A percentile compares a stretch with the other conserved stretches of the same genome.
phyloP scores from a whole-genome alignment of 306 rosid genomes.

The Pueraria montana region DNA sequence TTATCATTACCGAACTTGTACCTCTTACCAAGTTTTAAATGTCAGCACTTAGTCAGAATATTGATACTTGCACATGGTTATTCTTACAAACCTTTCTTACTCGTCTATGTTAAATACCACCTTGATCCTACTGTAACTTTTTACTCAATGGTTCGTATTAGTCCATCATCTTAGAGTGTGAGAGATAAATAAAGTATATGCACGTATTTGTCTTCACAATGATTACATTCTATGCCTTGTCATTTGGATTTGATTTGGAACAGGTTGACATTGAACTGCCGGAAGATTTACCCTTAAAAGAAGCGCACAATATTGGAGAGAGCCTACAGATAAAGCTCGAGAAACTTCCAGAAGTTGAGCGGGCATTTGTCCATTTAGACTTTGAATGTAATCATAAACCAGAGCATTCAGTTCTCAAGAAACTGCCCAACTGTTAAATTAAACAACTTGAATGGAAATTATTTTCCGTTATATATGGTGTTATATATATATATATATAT shows the following conservation, averaged over 20 bases:
- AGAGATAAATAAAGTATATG: background rate
- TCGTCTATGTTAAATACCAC: background rate
- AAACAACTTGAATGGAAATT: too few relatives aligned
- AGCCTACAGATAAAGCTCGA: slow-evolving; percentile 76
- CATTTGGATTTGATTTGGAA: slow-evolving; percentile 47
- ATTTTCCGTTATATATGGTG: too few relatives aligned
- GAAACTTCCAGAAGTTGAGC: slow-evolving; percentile 85
- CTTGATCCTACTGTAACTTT: background rate
- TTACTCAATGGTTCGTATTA: background rate
- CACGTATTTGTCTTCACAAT: too few relatives aligned
- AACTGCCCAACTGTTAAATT: slow-evolving; percentile 81
- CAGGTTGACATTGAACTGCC: slow-evolving; percentile 97
- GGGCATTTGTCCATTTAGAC: slow-evolving; percentile 92
- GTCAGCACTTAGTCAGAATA: too few relatives aligned
- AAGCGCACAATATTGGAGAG: slow-evolving; percentile 88
- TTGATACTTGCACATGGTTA: too few relatives aligned
- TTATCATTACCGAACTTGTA: too few relatives aligned
- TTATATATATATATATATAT: too few relatives aligned
- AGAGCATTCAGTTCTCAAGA: slow-evolving; percentile 79
- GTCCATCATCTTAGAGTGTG: slow-evolving; percentile 13
- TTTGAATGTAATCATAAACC: slow-evolving; percentile 98
- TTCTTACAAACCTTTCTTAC: background rate
- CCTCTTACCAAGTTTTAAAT: too few relatives aligned
- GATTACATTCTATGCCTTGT: too few relatives aligned
- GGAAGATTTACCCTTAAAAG: slow-evolving; percentile 82